phyloP scores from a whole-genome alignment of 2,329 filamentous ascomycete genomes.

The Passalora sequoiae region DNA sequence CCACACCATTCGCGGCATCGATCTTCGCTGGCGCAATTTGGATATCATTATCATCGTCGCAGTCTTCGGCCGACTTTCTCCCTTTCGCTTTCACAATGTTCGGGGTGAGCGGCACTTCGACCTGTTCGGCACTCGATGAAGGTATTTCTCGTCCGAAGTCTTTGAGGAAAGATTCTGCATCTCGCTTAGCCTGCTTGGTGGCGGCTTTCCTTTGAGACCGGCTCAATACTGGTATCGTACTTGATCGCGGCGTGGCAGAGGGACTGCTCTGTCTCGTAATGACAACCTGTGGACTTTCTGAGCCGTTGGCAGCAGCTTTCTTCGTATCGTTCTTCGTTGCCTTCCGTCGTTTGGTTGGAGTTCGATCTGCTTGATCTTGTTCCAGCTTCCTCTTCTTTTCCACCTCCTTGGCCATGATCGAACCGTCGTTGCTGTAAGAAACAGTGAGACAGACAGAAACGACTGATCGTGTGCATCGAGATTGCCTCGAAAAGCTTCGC shows the following conservation, averaged over 20 bases:
- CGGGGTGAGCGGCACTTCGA: neutral
- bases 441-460: neutral
- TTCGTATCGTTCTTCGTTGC: slow-evolving; percentile 12
- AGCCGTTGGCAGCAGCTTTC: slow-evolving; percentile 6
- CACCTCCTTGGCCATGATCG: slow-evolving; percentile 17
- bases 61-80: neutral
- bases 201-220: slow-evolving; percentile 5
- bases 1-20: neutral
- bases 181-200: slow-evolving; percentile 1
- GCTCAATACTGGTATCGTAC: slow-evolving; percentile 1
- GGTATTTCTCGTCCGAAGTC: neutral
- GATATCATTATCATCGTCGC: neutral
- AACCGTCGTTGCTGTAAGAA: neutral
- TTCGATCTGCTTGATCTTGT: slow-evolving; percentile 14
- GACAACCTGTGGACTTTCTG: slow-evolving; percentile 10
- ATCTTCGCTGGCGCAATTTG: neutral
- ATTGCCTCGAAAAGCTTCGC: neutral
- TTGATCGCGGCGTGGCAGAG: neutral
- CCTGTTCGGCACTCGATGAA: slow-evolving; percentile 2
- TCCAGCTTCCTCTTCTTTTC: slow-evolving; percentile 23
- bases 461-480: neutral
- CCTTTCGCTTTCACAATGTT: neutral
- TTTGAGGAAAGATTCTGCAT: neutral
- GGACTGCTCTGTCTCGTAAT: slow-evolving; percentile 6
- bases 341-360: slow-evolving; percentile 20